Evolutionary conservation across 2,329 filamentous ascomycete genomes (phyloP), one percentile per base, ranked within the genome.

Genomic region (Sordariomycetes sp.): DNA sequence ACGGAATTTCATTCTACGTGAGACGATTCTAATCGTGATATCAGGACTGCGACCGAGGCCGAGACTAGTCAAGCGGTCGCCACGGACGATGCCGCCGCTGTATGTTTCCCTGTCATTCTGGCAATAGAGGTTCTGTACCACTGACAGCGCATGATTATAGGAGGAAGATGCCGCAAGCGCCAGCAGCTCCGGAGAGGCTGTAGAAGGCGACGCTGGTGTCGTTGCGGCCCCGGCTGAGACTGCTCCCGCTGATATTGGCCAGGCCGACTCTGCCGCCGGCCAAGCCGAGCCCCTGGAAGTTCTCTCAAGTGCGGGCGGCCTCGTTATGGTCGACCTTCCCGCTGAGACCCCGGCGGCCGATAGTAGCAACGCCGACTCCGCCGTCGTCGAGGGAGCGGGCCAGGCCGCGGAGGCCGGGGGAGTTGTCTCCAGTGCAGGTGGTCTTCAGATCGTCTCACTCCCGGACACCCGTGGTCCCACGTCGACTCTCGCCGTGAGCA

Each of bases 401-500:
- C n/a, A n/a, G n/a, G 18, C 16, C 43, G 43, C 25, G 14, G 18
- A 52, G n/a, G 32, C 25, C 12, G 24, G n/a, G 5, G 58, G 55
- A 16, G 32, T 55, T 25, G 37, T 59, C 32, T 55, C 52, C 4
- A 59, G 10, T 25, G 58, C 53, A 28, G 52, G 55, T 34, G 58
- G 58, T 24, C 48, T 59, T 46, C 43, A 51, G 18, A 37, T 59
- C 48, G 52, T 59, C 32, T 59, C 58, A 12, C 50, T 59, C n/a
- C 48, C 58, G 22, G 58, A 54, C 25, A 55, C 53, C 32, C 35
- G 48, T 20, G 53, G 46, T 3, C 58, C 58, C 10, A 57, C 54
- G 34, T 32, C 48, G 18, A 57, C 54, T n/a, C 53, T 55, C 7
- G n/a, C 54, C n/a, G 37, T 24, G n/a, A 59, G 51, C 20, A 46